Evolutionary conservation across 305 asterid genomes (phyloP).

Genomic region (Fraxinus baroniana): DNA sequence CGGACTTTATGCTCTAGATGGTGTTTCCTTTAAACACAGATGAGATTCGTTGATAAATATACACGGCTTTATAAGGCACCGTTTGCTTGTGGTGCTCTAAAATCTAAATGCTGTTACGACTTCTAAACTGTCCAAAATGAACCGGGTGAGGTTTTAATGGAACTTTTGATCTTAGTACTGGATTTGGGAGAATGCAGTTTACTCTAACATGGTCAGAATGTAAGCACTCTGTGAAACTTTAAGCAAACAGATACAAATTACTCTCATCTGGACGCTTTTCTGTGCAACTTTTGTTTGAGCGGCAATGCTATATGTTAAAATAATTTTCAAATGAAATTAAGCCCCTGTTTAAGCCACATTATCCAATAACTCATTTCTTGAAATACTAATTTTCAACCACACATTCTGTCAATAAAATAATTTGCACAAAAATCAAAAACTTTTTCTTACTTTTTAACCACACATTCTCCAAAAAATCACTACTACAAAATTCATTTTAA

Average conservation of each 20-base stretch:
- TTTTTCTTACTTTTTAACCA: too few relatives aligned
- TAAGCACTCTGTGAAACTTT: not conserved
- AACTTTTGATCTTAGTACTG: not conserved
- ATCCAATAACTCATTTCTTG: not conserved
- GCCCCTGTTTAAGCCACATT: not conserved
- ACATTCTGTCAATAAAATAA: not conserved
- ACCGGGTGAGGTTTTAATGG: not conserved
- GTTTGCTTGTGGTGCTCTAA: not conserved
- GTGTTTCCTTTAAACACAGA: not conserved
- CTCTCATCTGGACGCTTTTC: not conserved
- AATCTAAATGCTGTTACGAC: not conserved
- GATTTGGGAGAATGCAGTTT: not conserved
- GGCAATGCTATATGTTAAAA: not conserved
- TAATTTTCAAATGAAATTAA: not conserved
- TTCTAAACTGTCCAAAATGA: not conserved
- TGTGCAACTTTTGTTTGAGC: not conserved
- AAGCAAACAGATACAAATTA: not conserved
- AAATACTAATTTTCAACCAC: not conserved
- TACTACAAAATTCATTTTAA: not conserved
- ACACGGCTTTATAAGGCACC: not conserved
- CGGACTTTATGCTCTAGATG: not conserved
- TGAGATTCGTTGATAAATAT: not conserved
- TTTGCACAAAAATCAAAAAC: not conserved
- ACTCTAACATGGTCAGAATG: slow-evolving; percentile 1
- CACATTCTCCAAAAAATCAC: not conserved